Base-by-base conservation (phyloP, 2,329 filamentous ascomycete genomes). In the Saccharata proteae region DNA sequence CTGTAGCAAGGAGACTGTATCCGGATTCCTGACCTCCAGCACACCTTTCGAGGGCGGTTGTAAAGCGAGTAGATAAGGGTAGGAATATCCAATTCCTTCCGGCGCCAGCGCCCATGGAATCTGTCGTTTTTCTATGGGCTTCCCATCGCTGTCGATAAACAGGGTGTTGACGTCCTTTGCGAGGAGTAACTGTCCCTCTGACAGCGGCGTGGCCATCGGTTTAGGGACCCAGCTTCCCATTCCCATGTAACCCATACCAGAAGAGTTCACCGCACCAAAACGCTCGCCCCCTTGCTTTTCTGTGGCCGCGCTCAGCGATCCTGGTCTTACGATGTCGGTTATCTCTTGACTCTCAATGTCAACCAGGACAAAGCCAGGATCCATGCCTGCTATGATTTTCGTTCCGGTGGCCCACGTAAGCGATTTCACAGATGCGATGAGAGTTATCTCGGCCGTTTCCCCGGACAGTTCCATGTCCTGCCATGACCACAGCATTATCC, bases 161-260 rank as follows among this genome's bases (percentile, higher is more conserved):
- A 94, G 62, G 1, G 86, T 93, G 52, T 94, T 93, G 46, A 94
- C 84, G 45, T 98, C 90, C 54, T 93, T 93, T n/a, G 88, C 84
- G n/a, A 98, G 67, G 36, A 98, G 61, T 51, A 96, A 73, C 57
- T 94, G 74, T 4, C 82, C 81, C 40, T 92, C 81, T 3, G 74
- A 72, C 9, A 98, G 66, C 43, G 79, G 79, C 5, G 86, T 78
- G 5, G 83, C 83, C 45, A 98, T 67, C 5, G 90, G 92, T 48
- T 83, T 92, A 2, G 90, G 88, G 34, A 88, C 83, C 62, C 85
- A 90, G 24, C 83, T 81, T 29, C 83, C 85, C 51, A 96, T 77
- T 1, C 88, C 88, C 71, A 96, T 93, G 50, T 96, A 96, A 26
- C 86, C 85, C 84, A 96, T 94, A 28, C 84, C 82, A 6, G 79